A percentile compares a stretch with the other conserved stretches of the same genome.
Conservation (phyloP, 768 basidiomycete species). For the Termitomyces sp. region DNA sequence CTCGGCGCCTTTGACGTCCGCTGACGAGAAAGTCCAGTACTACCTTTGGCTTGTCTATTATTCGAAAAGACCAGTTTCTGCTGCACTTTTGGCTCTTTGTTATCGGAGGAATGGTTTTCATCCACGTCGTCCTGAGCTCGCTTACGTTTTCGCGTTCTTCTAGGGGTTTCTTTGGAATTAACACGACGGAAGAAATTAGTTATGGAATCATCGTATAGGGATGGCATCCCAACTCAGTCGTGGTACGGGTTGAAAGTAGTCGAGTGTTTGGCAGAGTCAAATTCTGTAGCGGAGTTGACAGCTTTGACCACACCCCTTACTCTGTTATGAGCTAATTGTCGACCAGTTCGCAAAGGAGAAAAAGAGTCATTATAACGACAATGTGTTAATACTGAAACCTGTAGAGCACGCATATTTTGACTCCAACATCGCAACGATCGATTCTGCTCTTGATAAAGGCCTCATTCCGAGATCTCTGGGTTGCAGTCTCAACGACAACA, state of each 20-base stretch:
- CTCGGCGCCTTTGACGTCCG: not conserved
- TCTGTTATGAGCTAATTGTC: too few species aligned
- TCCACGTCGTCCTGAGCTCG: constrained; percentile 7
- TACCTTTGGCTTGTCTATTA: not conserved
- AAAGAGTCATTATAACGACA: not conserved
- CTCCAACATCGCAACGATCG: too few species aligned
- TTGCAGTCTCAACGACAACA: too few species aligned
- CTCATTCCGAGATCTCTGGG: too few species aligned
- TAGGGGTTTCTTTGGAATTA: constrained; percentile 2
- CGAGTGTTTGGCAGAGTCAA: not conserved
- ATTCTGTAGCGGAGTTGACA: constrained; percentile 14
- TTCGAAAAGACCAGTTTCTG: constrained; percentile 6
- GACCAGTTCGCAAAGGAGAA: not conserved
- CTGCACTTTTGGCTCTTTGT: constrained; percentile 10
- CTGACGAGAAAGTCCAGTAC: not conserved
- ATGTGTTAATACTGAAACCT: not conserved
- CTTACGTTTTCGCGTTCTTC: constrained; percentile 13
- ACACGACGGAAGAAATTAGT: constrained; percentile 20
- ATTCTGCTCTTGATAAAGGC: too few species aligned
- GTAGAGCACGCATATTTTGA: too few species aligned
- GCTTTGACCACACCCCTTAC: not conserved
- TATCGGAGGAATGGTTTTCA: not conserved
- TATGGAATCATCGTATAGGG: constrained; percentile 18
- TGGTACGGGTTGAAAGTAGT: not conserved
- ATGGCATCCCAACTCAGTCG: constrained; percentile 7